phyloP scores from a whole-genome alignment of 345 rosid species.

The Linum usitatissimum region DNA sequence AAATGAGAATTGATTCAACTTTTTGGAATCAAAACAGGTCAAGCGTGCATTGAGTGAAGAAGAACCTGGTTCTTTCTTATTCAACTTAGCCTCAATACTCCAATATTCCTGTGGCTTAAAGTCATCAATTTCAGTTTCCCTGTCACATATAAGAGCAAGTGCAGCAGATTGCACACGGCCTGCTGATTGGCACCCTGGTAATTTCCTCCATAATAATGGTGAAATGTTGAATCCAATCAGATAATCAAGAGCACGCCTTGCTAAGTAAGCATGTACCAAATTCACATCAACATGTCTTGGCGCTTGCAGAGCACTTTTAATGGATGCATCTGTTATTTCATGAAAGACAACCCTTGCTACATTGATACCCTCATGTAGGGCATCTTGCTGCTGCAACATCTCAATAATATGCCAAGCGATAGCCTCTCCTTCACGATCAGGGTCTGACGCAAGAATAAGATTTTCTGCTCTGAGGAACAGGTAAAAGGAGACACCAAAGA shows the following conservation, averaged over 20 bases:
- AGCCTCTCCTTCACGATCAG: constrained; percentile 99
- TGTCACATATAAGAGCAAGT: constrained; percentile 74
- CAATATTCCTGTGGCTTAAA: constrained; percentile 82
- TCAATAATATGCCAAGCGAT: constrained; percentile 98
- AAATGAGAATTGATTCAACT: constrained; percentile 67
- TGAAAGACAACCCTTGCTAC: constrained; percentile 90
- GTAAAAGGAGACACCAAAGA: constrained; percentile 28
- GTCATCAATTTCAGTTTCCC: constrained; percentile 85
- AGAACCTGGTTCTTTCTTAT: constrained; percentile 23
- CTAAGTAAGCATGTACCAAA: constrained; percentile 90
- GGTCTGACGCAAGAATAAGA: constrained; percentile 97
- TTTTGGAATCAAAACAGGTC: constrained; percentile 54
- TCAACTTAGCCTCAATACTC: constrained; percentile 51
- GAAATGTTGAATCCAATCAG: constrained; percentile 90
- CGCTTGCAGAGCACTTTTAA: constrained; percentile 61
- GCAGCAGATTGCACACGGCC: constrained; percentile 99
- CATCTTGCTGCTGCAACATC: constrained; percentile 95
- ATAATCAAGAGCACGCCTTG: constrained; percentile 95
- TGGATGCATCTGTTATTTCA: constrained; percentile 90
- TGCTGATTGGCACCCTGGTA: constrained; percentile 97
- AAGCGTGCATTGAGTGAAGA: constrained; percentile 32
- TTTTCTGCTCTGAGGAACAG: constrained; percentile 76
- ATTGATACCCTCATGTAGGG: constrained; percentile 52
- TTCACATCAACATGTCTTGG: constrained; percentile 80
- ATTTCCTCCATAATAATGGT: constrained; percentile 88